Evolutionary conservation across 2,329 filamentous ascomycete species (phyloP), one percentile per base, ranked within the genome.

Genomic region (Xylariaceae sp.): DNA sequence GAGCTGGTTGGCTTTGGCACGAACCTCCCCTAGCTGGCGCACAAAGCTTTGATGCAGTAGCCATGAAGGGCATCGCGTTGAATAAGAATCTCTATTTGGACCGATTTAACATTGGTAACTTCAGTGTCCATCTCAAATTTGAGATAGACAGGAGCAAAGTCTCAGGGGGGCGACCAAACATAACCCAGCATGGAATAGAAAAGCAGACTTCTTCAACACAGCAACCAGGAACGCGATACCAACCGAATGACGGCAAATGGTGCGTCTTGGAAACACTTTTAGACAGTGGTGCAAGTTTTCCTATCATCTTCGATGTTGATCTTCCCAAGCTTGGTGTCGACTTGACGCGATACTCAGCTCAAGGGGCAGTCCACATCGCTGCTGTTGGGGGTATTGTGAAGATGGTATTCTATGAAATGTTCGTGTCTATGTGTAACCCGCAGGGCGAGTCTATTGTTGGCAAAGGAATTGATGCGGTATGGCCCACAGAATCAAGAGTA

Each of bases 1-100:
- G 75, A 2, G 59, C 65, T 1, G 73, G 73, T 9, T 76, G 72
- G 71, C 66, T 77, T 12, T 78, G 74, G 74, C 73, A 72, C 48
- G 75, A 78, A 52, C 69, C 71, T 3, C 74, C 75, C 0, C 62
- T 77, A 2, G 56, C 66, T 18, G 61, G 63, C 12, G 40, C 55
- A 19, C 22, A 28, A 28, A 45, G 43, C 14, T 58, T 28, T 2
- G 57, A 45, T 1, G 50, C 56, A 16, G 38, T 66, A 7, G 70
- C 66, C 17, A 70, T 66, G 47, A 70, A 67, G 43, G 65, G 66
- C 16, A 43, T 66, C 13, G 66, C 65, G 22, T 61, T 72, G 6
- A 50, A 61, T 0, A 58, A 61, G 19, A 6, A 33, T 1, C 4
- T 0, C 19, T 7, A 2, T 3, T 53, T 42, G 38, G 41, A 40